phyloP scores from a whole-genome alignment of 768 basidiomycete species.

The Gloeopeniophorella convolvens region DNA sequence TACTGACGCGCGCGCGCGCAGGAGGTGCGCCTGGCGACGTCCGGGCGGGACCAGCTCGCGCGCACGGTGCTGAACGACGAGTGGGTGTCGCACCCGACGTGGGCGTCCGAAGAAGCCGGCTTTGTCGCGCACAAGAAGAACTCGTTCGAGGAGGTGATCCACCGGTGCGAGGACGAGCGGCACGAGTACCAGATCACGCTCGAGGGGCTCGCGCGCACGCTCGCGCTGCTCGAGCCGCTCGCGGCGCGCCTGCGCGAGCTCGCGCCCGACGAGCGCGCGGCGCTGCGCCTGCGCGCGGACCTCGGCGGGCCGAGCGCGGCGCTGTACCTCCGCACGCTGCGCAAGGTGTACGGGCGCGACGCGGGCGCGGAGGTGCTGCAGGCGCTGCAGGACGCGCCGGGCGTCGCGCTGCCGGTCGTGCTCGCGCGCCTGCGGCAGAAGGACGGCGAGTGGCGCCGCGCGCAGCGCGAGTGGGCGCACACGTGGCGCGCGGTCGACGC shows the following conservation, averaged over 20 bases:
- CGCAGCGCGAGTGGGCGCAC: slow-evolving; percentile 91
- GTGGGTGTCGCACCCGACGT: slow-evolving; percentile 98
- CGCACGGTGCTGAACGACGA: slow-evolving; percentile 95
- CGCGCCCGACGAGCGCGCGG: slow-evolving; percentile 76
- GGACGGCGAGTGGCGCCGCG: slow-evolving; percentile 95
- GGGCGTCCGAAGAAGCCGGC: slow-evolving; percentile 94
- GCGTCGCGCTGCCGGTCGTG: slow-evolving; percentile 86
- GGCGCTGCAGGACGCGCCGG: slow-evolving; percentile 88
- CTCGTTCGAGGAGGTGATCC: slow-evolving; percentile 88
- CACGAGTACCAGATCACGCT: slow-evolving; percentile 97
- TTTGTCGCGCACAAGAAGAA: slow-evolving; percentile 97
- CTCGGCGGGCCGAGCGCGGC: slow-evolving; percentile 85
- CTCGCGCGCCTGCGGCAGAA: slow-evolving; percentile 84
- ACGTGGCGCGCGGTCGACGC: slow-evolving; percentile 97
- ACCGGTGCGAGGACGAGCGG: slow-evolving; percentile 96
- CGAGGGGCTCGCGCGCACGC: slow-evolving; percentile 84
- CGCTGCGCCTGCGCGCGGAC: slow-evolving; percentile 77
- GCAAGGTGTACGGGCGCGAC: slow-evolving; percentile 88
- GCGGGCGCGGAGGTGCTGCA: slow-evolving; percentile 68
- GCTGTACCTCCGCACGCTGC: slow-evolving; percentile 89
- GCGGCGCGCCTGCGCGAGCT: slow-evolving; percentile 80
- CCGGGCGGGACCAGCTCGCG: slow-evolving; percentile 89
- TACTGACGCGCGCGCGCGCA: slow-evolving; percentile 27
- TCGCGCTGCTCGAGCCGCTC: slow-evolving; percentile 86
- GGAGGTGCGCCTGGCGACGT: slow-evolving; percentile 89